phyloP scores from a whole-genome alignment of 352 stramenopile species.

The Pythium aristosporum region DNA sequence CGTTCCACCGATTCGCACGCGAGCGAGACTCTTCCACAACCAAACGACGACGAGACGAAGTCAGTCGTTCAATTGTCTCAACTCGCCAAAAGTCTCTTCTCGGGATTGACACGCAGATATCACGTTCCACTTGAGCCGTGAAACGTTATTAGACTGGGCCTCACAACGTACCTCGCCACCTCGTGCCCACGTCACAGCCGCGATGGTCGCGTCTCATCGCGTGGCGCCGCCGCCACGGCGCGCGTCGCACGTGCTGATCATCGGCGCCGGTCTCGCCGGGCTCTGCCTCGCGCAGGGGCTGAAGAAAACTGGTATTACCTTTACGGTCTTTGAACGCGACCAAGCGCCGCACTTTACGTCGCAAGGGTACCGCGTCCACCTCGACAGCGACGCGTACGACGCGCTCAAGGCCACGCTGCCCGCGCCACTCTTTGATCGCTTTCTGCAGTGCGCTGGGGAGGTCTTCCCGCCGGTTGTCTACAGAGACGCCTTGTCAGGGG shows the following conservation, averaged over 20 bases:
- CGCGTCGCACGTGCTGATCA: slow-evolving; percentile 25
- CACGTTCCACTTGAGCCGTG: too few species aligned
- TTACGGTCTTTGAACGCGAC: slow-evolving; percentile 68
- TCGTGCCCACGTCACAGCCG: not conserved
- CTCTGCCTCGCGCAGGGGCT: slow-evolving; percentile 63
- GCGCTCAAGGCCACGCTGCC: slow-evolving; percentile 50
- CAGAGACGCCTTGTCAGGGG: slow-evolving; percentile 36
- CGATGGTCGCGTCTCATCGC: not conserved
- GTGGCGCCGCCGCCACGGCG: not conserved
- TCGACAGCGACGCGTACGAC: slow-evolving; percentile 60
- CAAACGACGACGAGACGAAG: too few species aligned
- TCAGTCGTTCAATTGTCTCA: too few species aligned
- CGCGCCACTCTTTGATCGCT: slow-evolving; percentile 45
- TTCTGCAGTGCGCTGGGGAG: slow-evolving; percentile 42
- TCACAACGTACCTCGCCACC: too few species aligned
- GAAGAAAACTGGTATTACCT: slow-evolving; percentile 54
- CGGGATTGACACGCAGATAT: too few species aligned
- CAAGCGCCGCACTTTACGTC: slow-evolving; percentile 36
- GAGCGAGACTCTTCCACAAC: too few species aligned
- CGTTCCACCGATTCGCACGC: too few species aligned
- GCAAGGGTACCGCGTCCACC: slow-evolving; percentile 59
- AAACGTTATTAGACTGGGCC: too few species aligned
- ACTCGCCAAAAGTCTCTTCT: too few species aligned
- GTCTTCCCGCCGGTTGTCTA: slow-evolving; percentile 51
- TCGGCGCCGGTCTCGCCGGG: slow-evolving; percentile 52